A percentile compares a stretch with the other conserved stretches of the same genome.
These are phyloP conservation scores for Takashimella tepidaria DNA, from an alignment of 1,284 basidiomycete genomes.

Conservation along the genomic window DNA sequence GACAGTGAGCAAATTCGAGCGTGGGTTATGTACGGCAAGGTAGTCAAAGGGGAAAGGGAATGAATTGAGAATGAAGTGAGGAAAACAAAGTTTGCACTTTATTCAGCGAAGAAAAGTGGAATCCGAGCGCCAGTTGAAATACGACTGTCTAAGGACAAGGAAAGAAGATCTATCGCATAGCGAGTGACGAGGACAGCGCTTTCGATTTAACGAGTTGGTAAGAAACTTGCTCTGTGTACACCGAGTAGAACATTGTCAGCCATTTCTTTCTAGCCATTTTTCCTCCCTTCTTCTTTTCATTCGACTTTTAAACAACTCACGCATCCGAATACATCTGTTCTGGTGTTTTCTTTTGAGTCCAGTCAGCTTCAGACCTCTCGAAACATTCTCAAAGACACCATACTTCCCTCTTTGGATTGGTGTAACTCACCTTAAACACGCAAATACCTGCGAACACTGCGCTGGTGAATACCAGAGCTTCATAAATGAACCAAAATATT, in stretches of 20 bases:
- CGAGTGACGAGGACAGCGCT: no score
- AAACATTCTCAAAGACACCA: no score
- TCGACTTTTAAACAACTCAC: no score
- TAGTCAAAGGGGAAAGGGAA: neutral
- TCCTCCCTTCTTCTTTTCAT: no score
- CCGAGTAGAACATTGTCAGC: no score
- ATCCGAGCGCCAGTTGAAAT: no score
- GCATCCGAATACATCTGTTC: slow-evolving; percentile 28
- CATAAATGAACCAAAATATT: slow-evolving; percentile 38
- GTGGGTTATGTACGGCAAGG: neutral
- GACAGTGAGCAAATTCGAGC: neutral
- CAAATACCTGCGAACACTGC: slow-evolving; percentile 46
- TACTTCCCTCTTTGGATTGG: no score
- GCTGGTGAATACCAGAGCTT: slow-evolving; percentile 36
- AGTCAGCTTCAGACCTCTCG: neutral
- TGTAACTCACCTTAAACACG: slow-evolving; percentile 36
- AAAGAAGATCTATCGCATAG: no score
- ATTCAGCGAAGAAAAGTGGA: no score
- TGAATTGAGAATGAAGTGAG: neutral
- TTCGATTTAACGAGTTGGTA: neutral
- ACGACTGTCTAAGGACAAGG: no score
- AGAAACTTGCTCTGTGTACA: neutral
- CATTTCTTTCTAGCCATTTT: no score
- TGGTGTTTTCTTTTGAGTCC: slow-evolving; percentile 19
- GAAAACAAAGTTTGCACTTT: no score